These are phyloP conservation scores for Metarhizium robertsii DNA, from an alignment of 2,329 filamentous ascomycete species.

Conservation along the genomic window DNA sequence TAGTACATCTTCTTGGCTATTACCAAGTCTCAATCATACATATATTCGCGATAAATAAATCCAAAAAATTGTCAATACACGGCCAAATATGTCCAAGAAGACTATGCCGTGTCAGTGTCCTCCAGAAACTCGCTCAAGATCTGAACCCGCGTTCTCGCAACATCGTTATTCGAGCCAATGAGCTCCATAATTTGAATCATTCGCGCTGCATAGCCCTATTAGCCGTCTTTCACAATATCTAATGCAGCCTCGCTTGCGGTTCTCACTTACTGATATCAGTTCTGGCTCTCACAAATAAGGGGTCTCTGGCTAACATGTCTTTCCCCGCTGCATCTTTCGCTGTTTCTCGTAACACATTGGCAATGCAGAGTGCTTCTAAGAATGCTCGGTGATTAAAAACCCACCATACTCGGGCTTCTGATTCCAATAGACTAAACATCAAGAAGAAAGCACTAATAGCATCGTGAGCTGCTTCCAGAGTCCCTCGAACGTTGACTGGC, in stretches of 20 bases:
- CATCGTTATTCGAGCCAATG: constrained; percentile 50
- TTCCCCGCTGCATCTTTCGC: constrained; percentile 33
- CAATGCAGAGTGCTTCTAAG: constrained; percentile 63
- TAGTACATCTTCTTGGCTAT: neutral
- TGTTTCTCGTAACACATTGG: constrained; percentile 46
- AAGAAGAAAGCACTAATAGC: constrained; percentile 68
- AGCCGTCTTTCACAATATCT: neutral
- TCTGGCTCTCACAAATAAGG: constrained; percentile 49
- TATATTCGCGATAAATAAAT: neutral
- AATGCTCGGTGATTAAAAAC: constrained; percentile 76
- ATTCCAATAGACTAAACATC: constrained; percentile 57
- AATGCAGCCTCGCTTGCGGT: neutral
- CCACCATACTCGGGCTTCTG: constrained; percentile 74
- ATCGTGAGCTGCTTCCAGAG: constrained; percentile 66
- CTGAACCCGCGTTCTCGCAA: constrained; percentile 48
- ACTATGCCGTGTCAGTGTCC: neutral
- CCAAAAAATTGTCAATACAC: neutral
- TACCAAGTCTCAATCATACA: neutral
- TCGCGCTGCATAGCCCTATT: constrained; percentile 29
- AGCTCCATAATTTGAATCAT: constrained; percentile 57
- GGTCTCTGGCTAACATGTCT: constrained; percentile 41
- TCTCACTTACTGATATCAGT: constrained; percentile 47
- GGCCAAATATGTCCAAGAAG: neutral
- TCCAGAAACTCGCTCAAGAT: constrained; percentile 46
- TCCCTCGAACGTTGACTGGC: constrained; percentile 56